Conservation (phyloP, 305 asterid species). For the Salvia sclarea region DNA sequence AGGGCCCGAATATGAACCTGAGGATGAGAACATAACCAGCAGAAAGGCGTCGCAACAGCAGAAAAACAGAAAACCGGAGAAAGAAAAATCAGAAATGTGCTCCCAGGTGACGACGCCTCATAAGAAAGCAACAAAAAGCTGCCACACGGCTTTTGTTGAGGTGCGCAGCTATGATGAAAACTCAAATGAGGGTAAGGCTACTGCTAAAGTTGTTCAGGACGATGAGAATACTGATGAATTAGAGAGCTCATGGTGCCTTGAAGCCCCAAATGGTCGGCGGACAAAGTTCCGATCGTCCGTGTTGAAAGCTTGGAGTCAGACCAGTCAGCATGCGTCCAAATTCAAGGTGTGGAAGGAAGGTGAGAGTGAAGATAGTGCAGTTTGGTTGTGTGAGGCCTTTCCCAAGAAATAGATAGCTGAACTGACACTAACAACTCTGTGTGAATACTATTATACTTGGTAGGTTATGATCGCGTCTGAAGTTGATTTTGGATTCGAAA, state of each 20-base stretch:
- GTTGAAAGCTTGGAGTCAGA: constrained; percentile 29
- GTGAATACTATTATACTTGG: not conserved
- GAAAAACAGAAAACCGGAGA: not conserved
- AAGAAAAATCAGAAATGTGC: not conserved
- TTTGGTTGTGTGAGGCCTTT: constrained; percentile 36
- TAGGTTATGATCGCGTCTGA: too few species aligned
- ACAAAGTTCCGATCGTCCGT: constrained; percentile 27
- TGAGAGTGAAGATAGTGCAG: constrained; percentile 33
- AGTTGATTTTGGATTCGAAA: too few species aligned
- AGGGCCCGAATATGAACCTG: not conserved
- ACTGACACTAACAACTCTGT: not conserved
- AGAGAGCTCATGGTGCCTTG: constrained; percentile 33
- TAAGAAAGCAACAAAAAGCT: not conserved
- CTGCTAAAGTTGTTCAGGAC: not conserved
- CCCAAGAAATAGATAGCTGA: constrained; percentile 16
- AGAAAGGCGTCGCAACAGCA: constrained; percentile 9
- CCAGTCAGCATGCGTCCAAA: constrained; percentile 11
- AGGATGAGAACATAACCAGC: constrained; percentile 4
- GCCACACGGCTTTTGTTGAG: constrained; percentile 13
- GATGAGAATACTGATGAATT: not conserved
- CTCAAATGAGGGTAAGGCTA: not conserved
- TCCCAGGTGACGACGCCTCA: not conserved
- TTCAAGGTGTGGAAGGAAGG: constrained; percentile 44
- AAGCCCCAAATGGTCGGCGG: constrained; percentile 28
- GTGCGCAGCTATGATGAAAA: constrained; percentile 17